phyloP scores from a whole-genome alignment of 106 monocot genomes.

The Agapanthus africanus region DNA sequence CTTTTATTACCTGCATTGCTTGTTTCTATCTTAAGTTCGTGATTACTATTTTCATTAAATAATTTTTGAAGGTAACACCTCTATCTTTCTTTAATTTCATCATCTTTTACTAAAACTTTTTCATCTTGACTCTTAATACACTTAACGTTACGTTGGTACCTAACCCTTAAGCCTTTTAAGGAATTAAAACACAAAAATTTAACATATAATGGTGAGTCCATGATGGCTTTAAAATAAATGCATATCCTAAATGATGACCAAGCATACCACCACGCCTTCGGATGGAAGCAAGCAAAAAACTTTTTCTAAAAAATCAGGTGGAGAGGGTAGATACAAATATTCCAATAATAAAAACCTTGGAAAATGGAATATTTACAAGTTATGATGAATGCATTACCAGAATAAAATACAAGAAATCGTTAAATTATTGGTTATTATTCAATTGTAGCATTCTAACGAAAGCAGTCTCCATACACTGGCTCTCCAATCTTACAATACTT shows the following conservation, averaged over 20 bases:
- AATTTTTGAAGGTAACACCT: too few species aligned
- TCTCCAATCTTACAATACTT: not conserved
- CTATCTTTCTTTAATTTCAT: too few species aligned
- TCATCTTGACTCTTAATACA: too few species aligned
- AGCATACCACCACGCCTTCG: not conserved
- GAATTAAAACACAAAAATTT: not conserved
- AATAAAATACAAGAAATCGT: not conserved
- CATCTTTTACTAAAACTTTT: too few species aligned
- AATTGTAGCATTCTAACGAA: not conserved
- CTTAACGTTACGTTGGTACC: too few species aligned
- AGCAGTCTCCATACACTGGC: not conserved
- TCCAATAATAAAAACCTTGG: not conserved
- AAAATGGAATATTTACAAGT: not conserved
- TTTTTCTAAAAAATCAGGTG: not conserved
- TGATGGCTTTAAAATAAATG: not conserved
- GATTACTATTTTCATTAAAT: too few species aligned
- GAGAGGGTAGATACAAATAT: not conserved
- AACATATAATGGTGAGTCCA: too few species aligned
- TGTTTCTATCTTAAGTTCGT: too few species aligned
- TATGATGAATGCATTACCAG: not conserved
- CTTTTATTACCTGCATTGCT: too few species aligned
- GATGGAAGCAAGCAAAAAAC: not conserved
- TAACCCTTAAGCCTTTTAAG: too few species aligned
- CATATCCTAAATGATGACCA: not conserved
- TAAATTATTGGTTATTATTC: not conserved